A percentile compares a stretch with the other conserved stretches of the same genome.
Evolutionary conservation across 208 protist species (phyloP).

Genomic region (Acanthamoeba polyphaga): DNA sequence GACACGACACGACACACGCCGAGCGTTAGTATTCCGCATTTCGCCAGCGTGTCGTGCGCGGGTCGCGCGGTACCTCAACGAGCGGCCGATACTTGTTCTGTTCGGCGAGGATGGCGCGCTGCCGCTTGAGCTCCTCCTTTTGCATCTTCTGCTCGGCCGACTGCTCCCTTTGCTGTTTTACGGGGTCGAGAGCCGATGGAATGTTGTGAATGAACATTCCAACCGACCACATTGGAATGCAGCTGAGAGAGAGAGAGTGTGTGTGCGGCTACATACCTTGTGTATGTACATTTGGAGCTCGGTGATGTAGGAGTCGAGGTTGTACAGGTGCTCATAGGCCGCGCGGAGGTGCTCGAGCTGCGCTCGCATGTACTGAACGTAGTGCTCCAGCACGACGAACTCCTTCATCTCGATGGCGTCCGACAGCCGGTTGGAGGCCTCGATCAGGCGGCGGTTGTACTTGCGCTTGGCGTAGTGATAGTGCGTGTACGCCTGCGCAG

Average conservation of each 20-base stretch:
- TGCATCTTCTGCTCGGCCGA: background rate
- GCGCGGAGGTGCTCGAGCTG: constrained; percentile 13
- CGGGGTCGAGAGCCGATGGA: background rate
- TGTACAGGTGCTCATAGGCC: constrained; percentile 33
- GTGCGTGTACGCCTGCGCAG: constrained; percentile 54
- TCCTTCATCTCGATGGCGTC: constrained; percentile 49
- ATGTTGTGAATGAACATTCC: background rate
- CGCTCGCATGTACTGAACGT: constrained; percentile 19
- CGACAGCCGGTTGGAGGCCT: constrained; percentile 44
- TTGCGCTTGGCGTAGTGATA: constrained; percentile 64
- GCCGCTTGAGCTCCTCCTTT: constrained; percentile 11
- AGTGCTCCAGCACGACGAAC: constrained; percentile 33
- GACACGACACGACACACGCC: no score
- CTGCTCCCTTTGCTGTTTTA: constrained; percentile 42
- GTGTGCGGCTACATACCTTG: background rate
- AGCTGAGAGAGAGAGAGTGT: background rate
- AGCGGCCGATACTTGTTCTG: constrained; percentile 62
- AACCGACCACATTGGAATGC: no score
- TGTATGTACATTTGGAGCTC: constrained; percentile 36
- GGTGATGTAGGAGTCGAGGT: constrained; percentile 47
- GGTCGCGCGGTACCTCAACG: background rate
- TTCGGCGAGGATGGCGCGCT: constrained; percentile 10
- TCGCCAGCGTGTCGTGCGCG: background rate
- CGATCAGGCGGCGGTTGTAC: constrained; percentile 38
- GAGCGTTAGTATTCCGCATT: no score